phyloP scores from a whole-genome alignment of 2,329 filamentous ascomycete genomes.

The Botrytis fragariae region DNA sequence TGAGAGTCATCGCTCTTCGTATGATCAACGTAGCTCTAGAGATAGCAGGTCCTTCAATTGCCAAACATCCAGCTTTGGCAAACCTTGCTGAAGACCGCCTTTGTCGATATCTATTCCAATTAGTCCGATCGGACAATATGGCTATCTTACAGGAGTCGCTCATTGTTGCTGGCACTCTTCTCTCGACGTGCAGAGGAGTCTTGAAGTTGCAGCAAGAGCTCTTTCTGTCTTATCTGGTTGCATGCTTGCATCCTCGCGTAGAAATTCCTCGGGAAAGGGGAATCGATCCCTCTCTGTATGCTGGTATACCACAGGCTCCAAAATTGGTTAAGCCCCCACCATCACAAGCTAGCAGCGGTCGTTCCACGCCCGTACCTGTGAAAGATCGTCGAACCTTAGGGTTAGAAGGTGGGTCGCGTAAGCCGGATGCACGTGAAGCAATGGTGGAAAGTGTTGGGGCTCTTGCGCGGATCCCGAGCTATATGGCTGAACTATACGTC shows the following conservation, averaged over 20 bases:
- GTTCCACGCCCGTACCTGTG: conserved; percentile 84
- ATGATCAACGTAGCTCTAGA: conserved; percentile 98
- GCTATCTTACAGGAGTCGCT: conserved; percentile 89
- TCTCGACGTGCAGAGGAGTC: conserved; percentile 86
- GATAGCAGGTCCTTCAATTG: conserved; percentile 92
- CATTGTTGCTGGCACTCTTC: conserved; percentile 83
- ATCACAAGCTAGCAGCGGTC: conserved; percentile 73
- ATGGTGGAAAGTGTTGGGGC: conserved; percentile 98
- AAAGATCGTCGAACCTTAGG: conserved; percentile 91
- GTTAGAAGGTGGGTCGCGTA: conserved; percentile 84
- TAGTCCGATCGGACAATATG: conserved; percentile 95
- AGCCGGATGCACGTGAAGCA: conserved; percentile 91
- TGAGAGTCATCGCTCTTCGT: conserved; percentile 94
- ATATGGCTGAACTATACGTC: conserved; percentile 92
- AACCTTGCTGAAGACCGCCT: conserved; percentile 87
- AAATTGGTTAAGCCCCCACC: conserved; percentile 78
- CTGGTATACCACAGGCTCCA: conserved; percentile 87
- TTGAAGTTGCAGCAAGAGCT: conserved; percentile 96
- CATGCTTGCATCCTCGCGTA: conserved; percentile 89
- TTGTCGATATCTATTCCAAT: conserved; percentile 91
- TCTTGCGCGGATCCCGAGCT: conserved; percentile 86
- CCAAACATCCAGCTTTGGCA: conserved; percentile 84
- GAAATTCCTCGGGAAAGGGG: conserved; percentile 88
- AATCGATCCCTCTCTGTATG: conserved; percentile 88
- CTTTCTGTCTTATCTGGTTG: conserved; percentile 89